Evolutionary conservation across 108 stramenopile species (phyloP), one percentile per base, ranked within the genome.

Genomic region (Craspedostauros australis): DNA sequence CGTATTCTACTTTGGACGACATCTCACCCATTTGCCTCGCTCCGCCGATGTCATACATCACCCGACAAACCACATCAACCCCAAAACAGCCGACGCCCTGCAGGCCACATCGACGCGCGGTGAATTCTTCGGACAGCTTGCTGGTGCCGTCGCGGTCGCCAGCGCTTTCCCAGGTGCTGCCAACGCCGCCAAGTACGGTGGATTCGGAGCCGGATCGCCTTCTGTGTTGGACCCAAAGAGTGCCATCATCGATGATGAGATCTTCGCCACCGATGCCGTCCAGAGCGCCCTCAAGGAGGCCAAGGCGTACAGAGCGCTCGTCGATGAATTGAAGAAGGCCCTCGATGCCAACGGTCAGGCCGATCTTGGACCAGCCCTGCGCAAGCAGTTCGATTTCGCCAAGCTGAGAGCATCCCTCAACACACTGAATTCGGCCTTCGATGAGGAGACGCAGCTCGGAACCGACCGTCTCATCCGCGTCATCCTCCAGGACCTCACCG

Each of bases 391-490:
- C 20, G 87, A 91, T 54, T 81, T 90, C 50, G 67, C 74, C 11
- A 61, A 79, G 18, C 28, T 93, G 28, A 82, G 94, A 30, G 45
- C 62, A 19, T 76, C 68, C 32, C 57, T 95, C 43, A 93, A 95
- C 57, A 82, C 77, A 22, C 53, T 91, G 40, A 92, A 92, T 67
- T 70, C 65, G 24, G 89, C 88, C 20, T 90, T 95, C 47, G 91
- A 93, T 60, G 94, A 95, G 69, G 94, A 95, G 20, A 91, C 89
- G 7, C 91, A 93, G 63, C 68, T 89, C 43, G 94, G 94, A 14
- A 93, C 92, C 22, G 94, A 95, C 72, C 87, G 91, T 49, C 57
- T 95, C 54, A 86, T 92, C 49, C 79, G 94, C 27, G 68, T 75
- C 22, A 88, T 95, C 30, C 53, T 95, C 58, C 94, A 95, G 71